Percentiles rank a stretch among this genome's conserved stretches.
Evolutionary conservation across 768 basidiomycete genomes (phyloP).

Genomic region (Psilocybe sp.): DNA sequence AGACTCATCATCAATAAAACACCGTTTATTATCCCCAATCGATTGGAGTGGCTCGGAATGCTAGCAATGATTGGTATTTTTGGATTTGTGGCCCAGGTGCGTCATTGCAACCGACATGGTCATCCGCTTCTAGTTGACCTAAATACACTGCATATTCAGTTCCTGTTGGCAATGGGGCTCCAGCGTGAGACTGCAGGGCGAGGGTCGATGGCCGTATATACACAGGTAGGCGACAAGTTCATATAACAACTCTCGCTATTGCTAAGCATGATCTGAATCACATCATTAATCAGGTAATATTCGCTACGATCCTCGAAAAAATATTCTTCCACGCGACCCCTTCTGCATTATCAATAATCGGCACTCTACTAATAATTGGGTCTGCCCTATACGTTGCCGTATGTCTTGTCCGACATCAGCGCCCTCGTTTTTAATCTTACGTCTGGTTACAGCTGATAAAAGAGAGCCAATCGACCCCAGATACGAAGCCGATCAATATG

Average conservation of each 20-base stretch:
- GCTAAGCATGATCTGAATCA: not conserved
- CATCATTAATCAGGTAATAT: conserved; percentile 64
- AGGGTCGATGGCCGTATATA: conserved; percentile 58
- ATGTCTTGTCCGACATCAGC: conserved; percentile 16
- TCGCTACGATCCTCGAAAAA: conserved; percentile 61
- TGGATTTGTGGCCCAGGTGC: conserved; percentile 51
- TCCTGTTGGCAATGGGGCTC: conserved; percentile 36
- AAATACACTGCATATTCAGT: conserved; percentile 18
- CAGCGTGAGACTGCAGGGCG: conserved; percentile 24
- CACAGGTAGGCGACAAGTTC: conserved; percentile 16
- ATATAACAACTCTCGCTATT: not conserved
- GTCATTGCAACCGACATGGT: not conserved
- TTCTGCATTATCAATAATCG: conserved; percentile 55
- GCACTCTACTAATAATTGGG: conserved; percentile 61
- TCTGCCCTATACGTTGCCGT: conserved; percentile 69
- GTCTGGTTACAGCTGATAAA: too few species aligned
- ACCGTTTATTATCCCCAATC: conserved; percentile 44
- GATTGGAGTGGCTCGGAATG: conserved; percentile 41
- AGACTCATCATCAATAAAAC: conserved; percentile 44
- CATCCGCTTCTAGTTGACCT: too few species aligned
- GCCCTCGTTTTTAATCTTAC: too few species aligned
- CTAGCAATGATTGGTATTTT: conserved; percentile 50
- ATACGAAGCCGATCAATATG: too few species aligned
- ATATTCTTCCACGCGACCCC: conserved; percentile 63
- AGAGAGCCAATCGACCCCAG: too few species aligned